phyloP scores from a whole-genome alignment of 2,329 filamentous ascomycete species.

The Bipolaris cookei region DNA sequence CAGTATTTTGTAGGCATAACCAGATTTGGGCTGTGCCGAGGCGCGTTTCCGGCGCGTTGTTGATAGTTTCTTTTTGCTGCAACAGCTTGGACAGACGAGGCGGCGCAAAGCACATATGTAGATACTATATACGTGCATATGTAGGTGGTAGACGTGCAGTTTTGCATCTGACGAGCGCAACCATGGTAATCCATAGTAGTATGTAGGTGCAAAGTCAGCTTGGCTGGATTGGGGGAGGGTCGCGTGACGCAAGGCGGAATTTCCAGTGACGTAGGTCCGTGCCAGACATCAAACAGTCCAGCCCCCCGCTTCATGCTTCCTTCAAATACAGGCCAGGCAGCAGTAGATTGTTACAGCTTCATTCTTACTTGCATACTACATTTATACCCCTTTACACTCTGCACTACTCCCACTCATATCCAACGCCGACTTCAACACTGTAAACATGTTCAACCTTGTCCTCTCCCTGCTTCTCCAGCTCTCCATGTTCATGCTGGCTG shows the following conservation, averaged over 20 bases:
- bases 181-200: not conserved
- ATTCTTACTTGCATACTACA: no score
- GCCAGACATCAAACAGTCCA: slow-evolving; percentile 14
- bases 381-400: not conserved
- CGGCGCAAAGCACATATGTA: not conserved
- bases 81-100: not conserved
- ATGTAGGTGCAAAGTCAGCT: not conserved
- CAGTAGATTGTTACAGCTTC: slow-evolving; percentile 1
- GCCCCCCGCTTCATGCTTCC: slow-evolving; percentile 14
- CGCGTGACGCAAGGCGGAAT: slow-evolving; percentile 10
- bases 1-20: not conserved
- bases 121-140: no score
- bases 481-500: slow-evolving; percentile 57
- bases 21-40: not conserved
- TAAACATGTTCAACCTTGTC: slow-evolving; percentile 41
- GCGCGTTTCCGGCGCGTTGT: not conserved
- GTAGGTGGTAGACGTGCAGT: not conserved
- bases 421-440: slow-evolving; percentile 1
- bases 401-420: not conserved
- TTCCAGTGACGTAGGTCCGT: slow-evolving; percentile 24
- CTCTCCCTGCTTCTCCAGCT: slow-evolving; percentile 60
- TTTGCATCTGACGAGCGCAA: not conserved
- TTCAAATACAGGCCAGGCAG: slow-evolving; percentile 23
- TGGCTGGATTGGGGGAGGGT: slow-evolving; percentile 2
- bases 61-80: not conserved